Evolutionary conservation across 1,284 basidiomycete species (phyloP).

Genomic region (Irpex sp.): DNA sequence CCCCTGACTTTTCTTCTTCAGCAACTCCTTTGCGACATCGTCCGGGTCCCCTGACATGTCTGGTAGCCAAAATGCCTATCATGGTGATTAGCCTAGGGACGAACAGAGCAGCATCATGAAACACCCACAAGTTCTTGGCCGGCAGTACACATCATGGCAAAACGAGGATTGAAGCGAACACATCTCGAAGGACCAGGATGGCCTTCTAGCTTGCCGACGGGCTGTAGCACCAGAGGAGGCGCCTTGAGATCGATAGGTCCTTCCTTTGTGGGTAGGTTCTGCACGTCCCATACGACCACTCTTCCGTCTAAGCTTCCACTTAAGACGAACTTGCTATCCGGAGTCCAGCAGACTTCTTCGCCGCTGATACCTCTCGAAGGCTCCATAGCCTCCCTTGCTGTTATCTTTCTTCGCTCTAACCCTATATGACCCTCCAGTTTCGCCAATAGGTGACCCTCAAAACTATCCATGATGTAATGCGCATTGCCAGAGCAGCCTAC

Average conservation of each 20-base stretch:
- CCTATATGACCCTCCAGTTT: slow-evolving; percentile 83
- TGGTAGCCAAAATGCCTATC: slow-evolving; percentile 82
- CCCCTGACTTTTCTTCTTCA: slow-evolving; percentile 31
- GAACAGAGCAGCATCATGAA: slow-evolving; percentile 4
- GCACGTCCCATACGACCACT: slow-evolving; percentile 79
- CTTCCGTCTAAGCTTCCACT: slow-evolving; percentile 82
- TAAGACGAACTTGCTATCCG: slow-evolving; percentile 85
- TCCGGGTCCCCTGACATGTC: slow-evolving; percentile 52
- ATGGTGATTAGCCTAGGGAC: slow-evolving; percentile 5
- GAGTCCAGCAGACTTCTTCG: slow-evolving; percentile 90
- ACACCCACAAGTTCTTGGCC: slow-evolving; percentile 79
- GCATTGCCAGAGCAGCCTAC: slow-evolving; percentile 91
- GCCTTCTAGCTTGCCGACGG: slow-evolving; percentile 62
- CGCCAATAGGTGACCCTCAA: slow-evolving; percentile 77
- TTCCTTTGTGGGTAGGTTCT: slow-evolving; percentile 47
- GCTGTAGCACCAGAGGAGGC: slow-evolving; percentile 49
- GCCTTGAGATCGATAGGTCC: slow-evolving; percentile 52
- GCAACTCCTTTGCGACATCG: slow-evolving; percentile 47
- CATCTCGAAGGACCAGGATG: slow-evolving; percentile 82
- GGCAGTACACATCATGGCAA: slow-evolving; percentile 86
- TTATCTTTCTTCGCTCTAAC: slow-evolving; percentile 57
- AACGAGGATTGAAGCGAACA: slow-evolving; percentile 84
- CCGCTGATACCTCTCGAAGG: slow-evolving; percentile 78
- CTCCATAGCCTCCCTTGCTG: slow-evolving; percentile 55
- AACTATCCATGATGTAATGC: slow-evolving; percentile 92